Percentiles rank a stretch among this genome's conserved stretches.
phyloP scores from a whole-genome alignment of 768 basidiomycete genomes.

The Leccinum ochraceum region DNA sequence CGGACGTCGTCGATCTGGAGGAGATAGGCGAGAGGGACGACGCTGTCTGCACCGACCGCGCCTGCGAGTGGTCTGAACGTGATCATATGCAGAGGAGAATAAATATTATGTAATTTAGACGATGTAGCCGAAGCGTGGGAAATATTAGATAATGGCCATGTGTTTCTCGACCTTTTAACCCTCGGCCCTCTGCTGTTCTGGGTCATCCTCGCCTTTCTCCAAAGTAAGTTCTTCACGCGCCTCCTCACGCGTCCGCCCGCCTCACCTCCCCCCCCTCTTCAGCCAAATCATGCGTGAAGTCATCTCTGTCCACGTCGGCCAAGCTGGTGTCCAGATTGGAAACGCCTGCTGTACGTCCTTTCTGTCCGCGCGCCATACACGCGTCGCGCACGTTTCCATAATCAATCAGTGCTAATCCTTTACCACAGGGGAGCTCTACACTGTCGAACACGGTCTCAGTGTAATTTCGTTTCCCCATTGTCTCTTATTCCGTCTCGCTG shows the following conservation, averaged over 20 bases:
- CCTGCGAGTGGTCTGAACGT: conserved; percentile 92
- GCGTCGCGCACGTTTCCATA: conserved; percentile 12
- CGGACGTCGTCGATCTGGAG: conserved; percentile 93
- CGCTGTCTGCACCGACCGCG: conserved; percentile 65
- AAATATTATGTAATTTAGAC: conserved; percentile 6
- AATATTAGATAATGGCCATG: conserved; percentile 35
- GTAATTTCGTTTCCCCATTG: conserved; percentile 43
- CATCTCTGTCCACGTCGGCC: conserved; percentile 97
- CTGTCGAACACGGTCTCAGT: conserved; percentile 96
- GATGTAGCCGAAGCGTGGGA: conserved; percentile 28
- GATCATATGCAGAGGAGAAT: conserved; percentile 59
- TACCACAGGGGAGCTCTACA: conserved; percentile 92
- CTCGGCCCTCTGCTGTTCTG: conserved; percentile 35
- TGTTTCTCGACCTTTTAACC: conserved; percentile 42
- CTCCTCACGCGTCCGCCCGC: conserved; percentile 23
- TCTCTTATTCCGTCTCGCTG: conserved; percentile 13
- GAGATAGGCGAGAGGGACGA: conserved; percentile 76
- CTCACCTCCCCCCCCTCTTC: neutral
- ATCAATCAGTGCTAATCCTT: conserved; percentile 19
- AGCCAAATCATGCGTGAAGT: conserved; percentile 82
- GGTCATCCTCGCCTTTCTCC: conserved; percentile 31
- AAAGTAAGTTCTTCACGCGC: conserved; percentile 33
- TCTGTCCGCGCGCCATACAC: conserved; percentile 6
- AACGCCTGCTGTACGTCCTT: conserved; percentile 93
- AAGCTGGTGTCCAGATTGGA: conserved; percentile 97